Base-by-base conservation (phyloP, 371 early-diverging fungal species). In the Capillidium rhysosporum region DNA sequence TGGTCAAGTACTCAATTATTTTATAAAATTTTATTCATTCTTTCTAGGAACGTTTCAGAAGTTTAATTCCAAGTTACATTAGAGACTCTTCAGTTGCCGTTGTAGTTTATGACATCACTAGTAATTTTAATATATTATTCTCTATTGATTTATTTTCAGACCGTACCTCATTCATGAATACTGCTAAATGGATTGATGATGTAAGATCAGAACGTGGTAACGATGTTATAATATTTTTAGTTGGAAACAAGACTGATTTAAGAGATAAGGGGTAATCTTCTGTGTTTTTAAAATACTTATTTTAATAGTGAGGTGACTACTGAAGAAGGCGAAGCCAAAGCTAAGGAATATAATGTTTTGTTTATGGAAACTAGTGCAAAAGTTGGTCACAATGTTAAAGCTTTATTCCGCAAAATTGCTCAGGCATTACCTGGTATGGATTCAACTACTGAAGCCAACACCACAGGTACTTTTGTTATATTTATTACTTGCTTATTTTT, bases 181-280 rank as follows among this genome's bases (percentile, higher is more conserved):
- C 98, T 23, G 79, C 86, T 47, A 86, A 89, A 61, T 99, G 99
- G 99, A 90, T 98, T 56, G 93, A 96, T 58, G 94, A 97, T 65
- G 93, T 98, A 23, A 84, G 96, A 40, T 85, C 86, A 25, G 95
- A 95, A 70, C 86, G 97, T 47, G 98, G 99, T 38, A 76, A 81
- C 57, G 91, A 96, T 63, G 94, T 92, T 20, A 91, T 95, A 43
- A 86, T 99, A 56, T 89, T 98, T 30, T 72, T 99, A 18, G 96
- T 98, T 5, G 99, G 98, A n/a, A 99, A 99, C 75, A 99, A 99
- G 74, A 90, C 88, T 2, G 99, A 99, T 67, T 65, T 99, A 59
- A 78, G 70, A 54, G 90, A 93, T 47, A 89, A 89, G 62, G 76
- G 95, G 81, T 82, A 69, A 57, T 25, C 18, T 25, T 31, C 2